A percentile compares a stretch with the other conserved stretches of the same genome.
Evolutionary conservation across 768 basidiomycete species (phyloP).

Genomic region (Suillus decipiens): DNA sequence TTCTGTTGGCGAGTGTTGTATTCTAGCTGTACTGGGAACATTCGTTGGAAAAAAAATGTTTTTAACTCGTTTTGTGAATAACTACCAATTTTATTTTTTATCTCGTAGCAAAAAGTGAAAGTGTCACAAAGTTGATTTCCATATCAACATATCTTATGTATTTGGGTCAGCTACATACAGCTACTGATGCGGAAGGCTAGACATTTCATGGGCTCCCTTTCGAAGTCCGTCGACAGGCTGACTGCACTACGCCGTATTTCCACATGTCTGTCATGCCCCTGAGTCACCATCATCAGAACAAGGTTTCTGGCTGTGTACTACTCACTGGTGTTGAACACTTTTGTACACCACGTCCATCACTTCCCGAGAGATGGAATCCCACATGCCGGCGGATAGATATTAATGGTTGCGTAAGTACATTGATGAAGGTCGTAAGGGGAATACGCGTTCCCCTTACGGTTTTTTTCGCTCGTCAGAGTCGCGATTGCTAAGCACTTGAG

Average conservation of each 20-base stretch:
- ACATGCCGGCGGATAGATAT: constrained; percentile 12
- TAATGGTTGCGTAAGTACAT: constrained; percentile 4
- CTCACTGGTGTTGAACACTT: background rate
- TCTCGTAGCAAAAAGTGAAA: background rate
- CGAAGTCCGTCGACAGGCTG: background rate
- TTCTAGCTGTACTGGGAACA: background rate
- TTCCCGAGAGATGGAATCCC: background rate
- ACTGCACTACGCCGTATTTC: background rate
- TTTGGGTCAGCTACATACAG: background rate
- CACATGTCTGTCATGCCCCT: background rate
- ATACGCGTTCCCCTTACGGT: background rate
- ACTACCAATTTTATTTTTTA: background rate
- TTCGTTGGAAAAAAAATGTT: background rate
- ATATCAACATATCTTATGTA: background rate
- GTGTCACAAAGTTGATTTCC: background rate
- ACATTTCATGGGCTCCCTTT: background rate
- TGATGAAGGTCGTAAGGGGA: constrained; percentile 6
- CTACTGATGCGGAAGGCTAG: background rate
- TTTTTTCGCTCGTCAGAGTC: constrained; percentile 8
- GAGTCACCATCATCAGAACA: background rate
- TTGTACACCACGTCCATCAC: background rate
- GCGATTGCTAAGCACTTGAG: background rate
- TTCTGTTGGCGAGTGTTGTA: background rate
- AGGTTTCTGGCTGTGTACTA: background rate
- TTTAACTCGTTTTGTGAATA: background rate